Conservation (phyloP, 495 filamentous ascomycete species). For the Diplogelasinospora grovesii region DNA sequence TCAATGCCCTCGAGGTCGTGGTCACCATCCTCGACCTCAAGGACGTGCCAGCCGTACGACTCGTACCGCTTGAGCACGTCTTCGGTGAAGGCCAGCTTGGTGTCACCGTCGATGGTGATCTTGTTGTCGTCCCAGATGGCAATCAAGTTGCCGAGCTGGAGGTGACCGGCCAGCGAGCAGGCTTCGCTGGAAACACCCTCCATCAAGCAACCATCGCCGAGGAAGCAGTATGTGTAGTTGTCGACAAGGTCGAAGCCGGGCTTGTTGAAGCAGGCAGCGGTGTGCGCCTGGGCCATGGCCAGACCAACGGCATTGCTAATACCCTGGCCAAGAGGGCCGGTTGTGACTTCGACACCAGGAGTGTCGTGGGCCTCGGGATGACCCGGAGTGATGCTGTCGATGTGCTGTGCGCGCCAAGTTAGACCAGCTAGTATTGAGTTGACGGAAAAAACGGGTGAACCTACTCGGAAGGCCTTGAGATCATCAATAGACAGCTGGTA, state of each 20-base stretch:
- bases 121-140: conserved; percentile 97
- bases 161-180: conserved; percentile 84
- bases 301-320: conserved; percentile 94
- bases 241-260: conserved; percentile 83
- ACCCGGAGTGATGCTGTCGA: conserved; percentile 93
- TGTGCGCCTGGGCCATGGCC: conserved; percentile 89
- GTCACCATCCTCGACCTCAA: conserved; percentile 85
- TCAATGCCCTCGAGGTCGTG: conserved; percentile 83
- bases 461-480: conserved; percentile 89
- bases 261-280: conserved; percentile 91
- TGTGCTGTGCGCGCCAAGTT: conserved; percentile 40
- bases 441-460: conserved; percentile 26
- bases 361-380: conserved; percentile 97
- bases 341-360: conserved; percentile 94
- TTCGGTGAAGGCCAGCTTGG: conserved; percentile 92
- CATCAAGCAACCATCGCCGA: conserved; percentile 98
- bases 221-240: conserved; percentile 95
- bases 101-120: conserved; percentile 89
- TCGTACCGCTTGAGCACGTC: conserved; percentile 95
- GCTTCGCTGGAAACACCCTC: conserved; percentile 96
- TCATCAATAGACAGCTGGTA: conserved; percentile 81
- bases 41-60: conserved; percentile 93
- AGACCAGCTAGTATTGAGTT: conserved; percentile 4
- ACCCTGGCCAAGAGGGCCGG: conserved; percentile 92
- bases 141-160: conserved; percentile 97